Percentiles rank a stretch among this genome's conserved stretches.
Conservation (phyloP, 345 rosid species). For the Cardamine resedifolia region DNA sequence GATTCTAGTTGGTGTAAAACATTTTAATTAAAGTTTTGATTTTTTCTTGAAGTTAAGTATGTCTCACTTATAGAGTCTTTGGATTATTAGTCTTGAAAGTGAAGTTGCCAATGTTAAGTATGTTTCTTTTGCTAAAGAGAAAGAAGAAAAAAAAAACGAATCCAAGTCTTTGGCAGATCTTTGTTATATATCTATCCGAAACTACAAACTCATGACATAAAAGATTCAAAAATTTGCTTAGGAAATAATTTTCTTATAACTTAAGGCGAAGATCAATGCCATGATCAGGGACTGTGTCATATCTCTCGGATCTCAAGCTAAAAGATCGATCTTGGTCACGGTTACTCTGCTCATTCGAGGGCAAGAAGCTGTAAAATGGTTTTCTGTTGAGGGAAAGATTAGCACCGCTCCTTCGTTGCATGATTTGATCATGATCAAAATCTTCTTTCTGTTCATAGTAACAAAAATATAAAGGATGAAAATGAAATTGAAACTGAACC, state of each 20-base stretch:
- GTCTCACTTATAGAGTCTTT: neutral
- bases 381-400: slow-evolving; percentile 19
- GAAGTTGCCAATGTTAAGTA: neutral
- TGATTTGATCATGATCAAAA: slow-evolving; percentile 20
- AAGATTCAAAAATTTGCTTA: neutral
- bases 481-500: neutral
- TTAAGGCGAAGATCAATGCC: slow-evolving; percentile 60
- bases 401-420: neutral
- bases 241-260: slow-evolving; percentile 34
- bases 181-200: slow-evolving; percentile 1
- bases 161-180: slow-evolving; percentile 2
- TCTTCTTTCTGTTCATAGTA: slow-evolving; percentile 41
- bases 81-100: neutral
- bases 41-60: neutral
- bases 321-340: slow-evolving; percentile 37
- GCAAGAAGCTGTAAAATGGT: slow-evolving; percentile 49
- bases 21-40: too few species aligned
- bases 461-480: neutral
- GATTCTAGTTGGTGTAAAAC: too few species aligned
- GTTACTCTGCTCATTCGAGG: slow-evolving; percentile 34
- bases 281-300: slow-evolving; percentile 40
- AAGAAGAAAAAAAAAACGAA: neutral
- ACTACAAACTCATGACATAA: slow-evolving; percentile 20
- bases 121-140: neutral
- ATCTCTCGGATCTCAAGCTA: slow-evolving; percentile 37